Conservation (phyloP, 2,329 filamentous ascomycete species). For the Fonsecaea nubica region DNA sequence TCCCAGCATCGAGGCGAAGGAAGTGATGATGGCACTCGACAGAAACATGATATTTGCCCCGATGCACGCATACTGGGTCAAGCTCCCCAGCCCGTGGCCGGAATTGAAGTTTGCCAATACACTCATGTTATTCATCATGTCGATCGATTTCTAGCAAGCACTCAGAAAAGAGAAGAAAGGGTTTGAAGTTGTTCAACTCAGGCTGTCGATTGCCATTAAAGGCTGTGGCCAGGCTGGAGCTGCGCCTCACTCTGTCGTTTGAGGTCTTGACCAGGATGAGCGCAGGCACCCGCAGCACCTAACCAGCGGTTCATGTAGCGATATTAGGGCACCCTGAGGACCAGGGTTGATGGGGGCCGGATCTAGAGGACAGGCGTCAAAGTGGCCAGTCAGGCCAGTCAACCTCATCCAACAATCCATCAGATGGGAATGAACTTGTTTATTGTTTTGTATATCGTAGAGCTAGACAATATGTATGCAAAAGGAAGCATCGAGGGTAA, state of each 20-base stretch:
- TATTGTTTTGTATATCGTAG: background rate
- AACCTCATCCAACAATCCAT: no score
- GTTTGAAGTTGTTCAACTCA: background rate
- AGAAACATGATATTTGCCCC: slow-evolving; percentile 5
- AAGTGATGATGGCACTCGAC: background rate
- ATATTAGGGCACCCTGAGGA: background rate
- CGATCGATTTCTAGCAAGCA: background rate
- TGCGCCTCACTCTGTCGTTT: slow-evolving; percentile 5
- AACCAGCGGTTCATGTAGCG: background rate
- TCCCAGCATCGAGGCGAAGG: background rate
- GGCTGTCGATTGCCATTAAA: background rate
- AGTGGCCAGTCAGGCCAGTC: no score
- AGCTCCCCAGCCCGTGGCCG: background rate
- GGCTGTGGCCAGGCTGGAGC: background rate
- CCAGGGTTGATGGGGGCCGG: background rate
- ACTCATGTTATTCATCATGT: background rate
- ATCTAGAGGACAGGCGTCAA: background rate
- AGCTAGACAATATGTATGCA: no score
- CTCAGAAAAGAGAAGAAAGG: background rate
- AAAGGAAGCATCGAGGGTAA: no score
- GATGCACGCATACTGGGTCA: slow-evolving; percentile 6
- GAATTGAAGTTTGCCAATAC: background rate
- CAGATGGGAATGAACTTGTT: no score
- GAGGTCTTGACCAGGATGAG: background rate
- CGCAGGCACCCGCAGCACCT: background rate